Evolutionary conservation across 148 eudicot genomes (phyloP).

Genomic region (Persicaria maculosa): DNA sequence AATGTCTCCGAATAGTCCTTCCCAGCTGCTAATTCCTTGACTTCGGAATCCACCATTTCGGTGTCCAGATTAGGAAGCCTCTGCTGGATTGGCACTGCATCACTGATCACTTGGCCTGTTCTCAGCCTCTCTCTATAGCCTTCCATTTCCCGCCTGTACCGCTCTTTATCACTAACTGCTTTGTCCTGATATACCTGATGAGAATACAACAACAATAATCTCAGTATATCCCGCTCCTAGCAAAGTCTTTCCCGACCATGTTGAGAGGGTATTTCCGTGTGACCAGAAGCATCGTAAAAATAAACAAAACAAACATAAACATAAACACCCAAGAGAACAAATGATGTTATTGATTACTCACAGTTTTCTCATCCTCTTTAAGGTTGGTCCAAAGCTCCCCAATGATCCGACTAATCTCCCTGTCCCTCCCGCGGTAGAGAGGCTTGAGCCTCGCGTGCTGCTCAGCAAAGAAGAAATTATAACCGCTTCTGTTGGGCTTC

Average conservation of each 20-base stretch:
- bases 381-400: slow-evolving; percentile 84
- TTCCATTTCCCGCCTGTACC: slow-evolving; percentile 80
- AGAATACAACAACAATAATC: too few species aligned
- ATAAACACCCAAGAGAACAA: background rate
- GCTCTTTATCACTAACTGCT: slow-evolving; percentile 75
- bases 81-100: slow-evolving; percentile 55
- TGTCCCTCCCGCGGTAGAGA: slow-evolving; percentile 63
- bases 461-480: slow-evolving; percentile 90
- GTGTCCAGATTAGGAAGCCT: slow-evolving; percentile 26
- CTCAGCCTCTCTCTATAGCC: slow-evolving; percentile 44
- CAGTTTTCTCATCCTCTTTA: slow-evolving; percentile 56
- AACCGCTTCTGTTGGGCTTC: slow-evolving; percentile 90
- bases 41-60: slow-evolving; percentile 25
- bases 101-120: slow-evolving; percentile 36
- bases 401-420: slow-evolving; percentile 87
- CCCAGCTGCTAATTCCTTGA: slow-evolving; percentile 25
- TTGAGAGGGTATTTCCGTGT: too few species aligned
- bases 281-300: background rate
- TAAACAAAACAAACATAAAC: background rate
- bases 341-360: slow-evolving; percentile 23
- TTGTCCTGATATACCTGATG: slow-evolving; percentile 75
- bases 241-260: too few species aligned
- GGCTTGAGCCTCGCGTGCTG: slow-evolving; percentile 80
- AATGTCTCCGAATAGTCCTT: slow-evolving; percentile 21
- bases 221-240: too few species aligned